phyloP scores from a whole-genome alignment of 2,329 filamentous ascomycete genomes.

The Daldinia sp. region DNA sequence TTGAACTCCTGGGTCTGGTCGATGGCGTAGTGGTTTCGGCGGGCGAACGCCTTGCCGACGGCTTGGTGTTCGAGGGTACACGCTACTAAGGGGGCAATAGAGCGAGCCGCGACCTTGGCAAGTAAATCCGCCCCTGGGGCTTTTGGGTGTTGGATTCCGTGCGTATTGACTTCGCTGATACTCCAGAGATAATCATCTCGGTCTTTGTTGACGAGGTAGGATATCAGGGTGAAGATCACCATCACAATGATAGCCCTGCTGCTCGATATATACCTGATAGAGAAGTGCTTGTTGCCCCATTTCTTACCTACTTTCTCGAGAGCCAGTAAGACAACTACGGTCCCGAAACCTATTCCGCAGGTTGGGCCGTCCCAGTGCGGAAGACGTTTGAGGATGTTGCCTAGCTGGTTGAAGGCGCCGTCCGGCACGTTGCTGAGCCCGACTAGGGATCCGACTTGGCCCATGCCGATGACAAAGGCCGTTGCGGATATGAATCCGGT shows the following conservation, averaged over 20 bases:
- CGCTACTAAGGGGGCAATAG: slow-evolving; percentile 72
- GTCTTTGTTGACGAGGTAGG: slow-evolving; percentile 70
- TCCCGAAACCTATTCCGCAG: slow-evolving; percentile 69
- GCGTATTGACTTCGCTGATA: slow-evolving; percentile 67
- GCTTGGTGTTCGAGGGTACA: slow-evolving; percentile 73
- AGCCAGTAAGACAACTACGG: slow-evolving; percentile 66
- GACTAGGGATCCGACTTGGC: slow-evolving; percentile 72
- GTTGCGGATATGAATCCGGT: slow-evolving; percentile 75
- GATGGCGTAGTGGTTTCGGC: slow-evolving; percentile 71
- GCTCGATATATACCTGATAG: slow-evolving; percentile 69
- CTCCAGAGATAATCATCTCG: slow-evolving; percentile 65
- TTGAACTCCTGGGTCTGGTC: slow-evolving; percentile 75
- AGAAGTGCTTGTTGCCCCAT: slow-evolving; percentile 69
- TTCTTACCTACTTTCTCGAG: slow-evolving; percentile 69
- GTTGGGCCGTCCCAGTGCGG: slow-evolving; percentile 69
- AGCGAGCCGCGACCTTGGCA: slow-evolving; percentile 63
- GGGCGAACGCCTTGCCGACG: slow-evolving; percentile 72
- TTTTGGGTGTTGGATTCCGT: slow-evolving; percentile 64
- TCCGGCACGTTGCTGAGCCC: slow-evolving; percentile 64
- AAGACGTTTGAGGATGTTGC: slow-evolving; percentile 68
- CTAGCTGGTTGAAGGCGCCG: slow-evolving; percentile 68
- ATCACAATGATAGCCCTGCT: slow-evolving; percentile 71
- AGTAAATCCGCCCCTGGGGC: slow-evolving; percentile 63
- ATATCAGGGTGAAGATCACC: slow-evolving; percentile 72
- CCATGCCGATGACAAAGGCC: slow-evolving; percentile 73